Evolutionary conservation across 805 yeast species (phyloP), one percentile per base, ranked within the genome.

Genomic region (Sugiyamaella chiloensis): DNA sequence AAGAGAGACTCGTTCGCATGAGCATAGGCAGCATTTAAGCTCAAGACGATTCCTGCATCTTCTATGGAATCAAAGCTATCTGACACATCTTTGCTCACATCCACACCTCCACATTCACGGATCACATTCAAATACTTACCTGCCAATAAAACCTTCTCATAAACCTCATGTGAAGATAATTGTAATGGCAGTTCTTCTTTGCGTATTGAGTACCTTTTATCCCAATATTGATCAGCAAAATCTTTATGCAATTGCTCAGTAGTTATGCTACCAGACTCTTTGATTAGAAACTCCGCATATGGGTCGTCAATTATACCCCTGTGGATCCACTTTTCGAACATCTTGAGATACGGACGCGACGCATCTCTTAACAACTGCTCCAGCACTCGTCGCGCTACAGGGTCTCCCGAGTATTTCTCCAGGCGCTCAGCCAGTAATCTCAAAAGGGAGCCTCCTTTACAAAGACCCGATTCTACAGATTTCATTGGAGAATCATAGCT

Each of bases 71-170:
- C 61, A 56, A 46, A 69, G 61, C 19, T 42, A 1, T 61, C 46
- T 4, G 42, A 30, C 50, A 61, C 52, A 60, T 71, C 62, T 50
- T 66, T 65, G 49, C 68, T 34, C 31, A 61, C 60, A 37, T 58
- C 59, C 0, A 57, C 57, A 2, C 78, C 66, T 0, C 83, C 84
- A 58, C 86, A 81, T 48, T 75, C 80, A 47, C 79, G 74, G 37
- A 85, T 71, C 2, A 91, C 82, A 58, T 87, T 86, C 47, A 89
- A 68, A 56, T 83, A 83, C 64, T 88, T 90, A 1, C 99, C 99
- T 0, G 96, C 87, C 43, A 81, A 70, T 20, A 91, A 68, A 0
- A 91, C 74, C 63, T 84, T 83, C 42, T 74, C 73, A 54, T 85
- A 85, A 5, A 81, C 61, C 1, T 72, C 76, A 21, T 68, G 70